These are phyloP conservation scores for Boletus sp. DNA, from an alignment of 768 basidiomycete species.

Conservation along the genomic window DNA sequence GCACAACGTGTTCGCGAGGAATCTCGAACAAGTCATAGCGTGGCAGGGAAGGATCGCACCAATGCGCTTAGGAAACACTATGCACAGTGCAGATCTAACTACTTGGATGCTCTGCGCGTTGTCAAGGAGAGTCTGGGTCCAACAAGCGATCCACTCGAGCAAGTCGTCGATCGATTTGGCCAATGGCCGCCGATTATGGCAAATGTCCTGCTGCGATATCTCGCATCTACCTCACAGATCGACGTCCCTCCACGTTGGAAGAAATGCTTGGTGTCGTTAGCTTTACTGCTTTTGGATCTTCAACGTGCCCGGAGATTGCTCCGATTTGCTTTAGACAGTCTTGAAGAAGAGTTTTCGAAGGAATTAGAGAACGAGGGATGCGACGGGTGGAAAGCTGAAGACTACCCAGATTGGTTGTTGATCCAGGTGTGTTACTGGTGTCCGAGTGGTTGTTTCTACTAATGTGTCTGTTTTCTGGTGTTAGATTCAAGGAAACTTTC, in stretches of 20 bases:
- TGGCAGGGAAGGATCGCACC: not conserved
- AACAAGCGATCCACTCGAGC: not conserved
- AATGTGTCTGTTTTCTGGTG: not conserved
- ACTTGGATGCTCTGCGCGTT: not conserved
- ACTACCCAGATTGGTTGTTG: conserved; percentile 39
- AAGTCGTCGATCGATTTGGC: conserved; percentile 1
- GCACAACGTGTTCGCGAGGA: not conserved
- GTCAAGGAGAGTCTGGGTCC: conserved; percentile 12
- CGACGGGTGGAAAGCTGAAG: conserved; percentile 9
- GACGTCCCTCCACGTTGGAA: too few species aligned
- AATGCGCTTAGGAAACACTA: not conserved
- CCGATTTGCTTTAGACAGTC: too few species aligned
- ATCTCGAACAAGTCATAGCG: not conserved
- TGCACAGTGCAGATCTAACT: not conserved
- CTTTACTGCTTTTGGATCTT: too few species aligned
- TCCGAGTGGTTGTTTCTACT: not conserved
- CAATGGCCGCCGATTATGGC: conserved; percentile 32
- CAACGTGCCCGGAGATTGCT: too few species aligned
- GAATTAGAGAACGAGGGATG: conserved; percentile 16
- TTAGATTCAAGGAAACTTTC: too few species aligned
- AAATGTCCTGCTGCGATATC: not conserved
- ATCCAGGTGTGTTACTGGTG: too few species aligned
- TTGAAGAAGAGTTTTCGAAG: too few species aligned
- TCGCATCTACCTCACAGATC: too few species aligned
- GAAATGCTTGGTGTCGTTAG: too few species aligned